Evolutionary conservation across 1,139 yeast genomes (phyloP).

Genomic region (Pichia sp.): DNA sequence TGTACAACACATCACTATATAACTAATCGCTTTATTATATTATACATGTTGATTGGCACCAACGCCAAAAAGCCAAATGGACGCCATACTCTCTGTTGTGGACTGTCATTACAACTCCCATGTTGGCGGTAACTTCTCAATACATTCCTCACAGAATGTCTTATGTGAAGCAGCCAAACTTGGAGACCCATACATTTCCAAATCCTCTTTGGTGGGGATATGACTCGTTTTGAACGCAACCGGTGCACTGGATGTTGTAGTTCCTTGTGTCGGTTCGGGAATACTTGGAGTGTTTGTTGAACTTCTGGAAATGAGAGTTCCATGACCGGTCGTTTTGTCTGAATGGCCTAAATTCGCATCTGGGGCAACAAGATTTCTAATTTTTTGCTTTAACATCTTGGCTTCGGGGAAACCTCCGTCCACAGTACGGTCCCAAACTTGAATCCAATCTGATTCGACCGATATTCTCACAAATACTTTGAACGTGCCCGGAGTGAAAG

Average conservation of each 20-base stretch:
- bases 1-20: too few relatives aligned
- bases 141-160: slow-evolving; percentile 20
- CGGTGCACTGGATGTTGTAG: not conserved
- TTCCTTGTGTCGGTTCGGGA: not conserved
- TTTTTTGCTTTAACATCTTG: slow-evolving; percentile 46
- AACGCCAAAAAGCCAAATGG: too few relatives aligned
- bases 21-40: too few relatives aligned
- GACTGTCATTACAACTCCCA: slow-evolving; percentile 15
- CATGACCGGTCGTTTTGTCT: slow-evolving; percentile 18
- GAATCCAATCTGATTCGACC: slow-evolving; percentile 18
- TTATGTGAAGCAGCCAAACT: slow-evolving; percentile 8
- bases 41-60: too few relatives aligned
- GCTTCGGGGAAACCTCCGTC: slow-evolving; percentile 60
- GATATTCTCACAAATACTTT: slow-evolving; percentile 30
- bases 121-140: slow-evolving; percentile 19
- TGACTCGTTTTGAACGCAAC: not conserved
- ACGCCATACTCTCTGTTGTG: slow-evolving; percentile 1
- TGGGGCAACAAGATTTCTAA: slow-evolving; percentile 42
- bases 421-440: slow-evolving; percentile 46
- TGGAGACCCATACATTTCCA: slow-evolving; percentile 9
- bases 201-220: slow-evolving; percentile 1
- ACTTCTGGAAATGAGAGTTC: slow-evolving; percentile 1
- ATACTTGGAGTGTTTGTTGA: not conserved
- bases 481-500: slow-evolving; percentile 43
- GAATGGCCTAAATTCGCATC: slow-evolving; percentile 38